phyloP scores from a whole-genome alignment of 2,329 filamentous ascomycete species.

The Fusarium metavorans region DNA sequence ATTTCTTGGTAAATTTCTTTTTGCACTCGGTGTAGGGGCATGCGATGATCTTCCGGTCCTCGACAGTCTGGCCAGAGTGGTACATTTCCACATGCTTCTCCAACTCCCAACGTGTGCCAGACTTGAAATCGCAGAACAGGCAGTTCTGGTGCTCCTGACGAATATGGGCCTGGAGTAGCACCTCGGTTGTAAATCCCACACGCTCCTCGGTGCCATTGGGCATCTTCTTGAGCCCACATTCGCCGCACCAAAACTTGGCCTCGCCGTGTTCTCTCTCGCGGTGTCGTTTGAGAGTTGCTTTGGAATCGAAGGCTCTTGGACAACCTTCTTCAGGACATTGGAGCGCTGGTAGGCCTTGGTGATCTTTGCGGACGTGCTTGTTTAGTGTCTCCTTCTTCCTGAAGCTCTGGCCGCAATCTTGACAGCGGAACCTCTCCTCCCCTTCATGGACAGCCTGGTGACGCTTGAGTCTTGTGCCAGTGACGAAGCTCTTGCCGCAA shows the following conservation, averaged over 20 bases:
- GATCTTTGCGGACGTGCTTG: slow-evolving; percentile 82
- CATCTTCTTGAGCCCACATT: slow-evolving; percentile 67
- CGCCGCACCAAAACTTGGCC: slow-evolving; percentile 79
- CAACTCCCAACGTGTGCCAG: slow-evolving; percentile 74
- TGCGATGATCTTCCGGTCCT: slow-evolving; percentile 72
- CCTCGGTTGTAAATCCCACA: slow-evolving; percentile 77
- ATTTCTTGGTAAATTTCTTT: slow-evolving; percentile 83
- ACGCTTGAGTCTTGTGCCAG: slow-evolving; percentile 79
- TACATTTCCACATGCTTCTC: slow-evolving; percentile 82
- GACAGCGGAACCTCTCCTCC: slow-evolving; percentile 80
- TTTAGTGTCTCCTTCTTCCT: slow-evolving; percentile 89
- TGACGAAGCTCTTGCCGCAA: slow-evolving; percentile 86
- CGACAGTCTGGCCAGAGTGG: slow-evolving; percentile 73
- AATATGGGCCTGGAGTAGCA: slow-evolving; percentile 79
- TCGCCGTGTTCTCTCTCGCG: slow-evolving; percentile 76
- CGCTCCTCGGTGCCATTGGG: slow-evolving; percentile 55
- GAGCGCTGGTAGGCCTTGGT: slow-evolving; percentile 79
- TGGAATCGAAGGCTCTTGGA: slow-evolving; percentile 77
- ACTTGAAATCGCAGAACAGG: slow-evolving; percentile 77
- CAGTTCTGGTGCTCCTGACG: slow-evolving; percentile 80
- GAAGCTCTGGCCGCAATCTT: slow-evolving; percentile 81
- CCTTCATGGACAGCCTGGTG: slow-evolving; percentile 82
- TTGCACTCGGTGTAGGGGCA: slow-evolving; percentile 78
- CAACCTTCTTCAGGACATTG: slow-evolving; percentile 75
- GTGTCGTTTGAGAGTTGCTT: slow-evolving; percentile 78